Evolutionary conservation across 768 basidiomycete genomes (phyloP), one percentile per base, ranked within the genome.

Genomic region (Lentinula sp.): DNA sequence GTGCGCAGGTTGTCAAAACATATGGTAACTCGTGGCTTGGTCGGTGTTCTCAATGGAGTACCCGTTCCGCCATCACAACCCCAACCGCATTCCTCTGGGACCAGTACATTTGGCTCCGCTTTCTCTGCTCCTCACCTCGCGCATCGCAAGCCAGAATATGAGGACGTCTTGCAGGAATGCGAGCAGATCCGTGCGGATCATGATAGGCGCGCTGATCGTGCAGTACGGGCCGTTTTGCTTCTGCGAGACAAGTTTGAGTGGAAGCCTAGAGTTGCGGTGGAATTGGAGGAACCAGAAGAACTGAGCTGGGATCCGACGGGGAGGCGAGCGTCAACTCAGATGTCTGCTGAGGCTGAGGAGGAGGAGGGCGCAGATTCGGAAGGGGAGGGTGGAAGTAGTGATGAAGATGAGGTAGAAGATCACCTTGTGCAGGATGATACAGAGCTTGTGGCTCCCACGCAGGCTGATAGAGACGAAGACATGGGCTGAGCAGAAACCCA

Each of bases 171-270:
- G 18, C 70, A 70, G 21, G 89, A 90, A 67, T 90, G 88, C 66
- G 80, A 76, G 1, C 81, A 84, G 63, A 85, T 93, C 45, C 78
- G 84, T 21, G 75, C 75, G 8, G 88, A 84, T 23, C 91, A 94
- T 65, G 91, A 94, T 70, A 77, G 75, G 50, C 81, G 90, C 5
- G 87, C 88, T 2, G 89, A 91, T 62, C 79, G 91, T 10, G 91
- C 91, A 0, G 80, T 88, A n/a, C 78, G 86, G 46, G 91, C 92
- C 0, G 91, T 94, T 9, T 78, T 78, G 42, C 86, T 93, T 82
- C 74, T 93, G 7, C 75, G 81, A 61, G 91, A 93, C 60, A 88
- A 84, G 70, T 93, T 87, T 69, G 89, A 93, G 51, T 91, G 90
- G 88, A 86, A 86, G 69, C 83, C 85, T 65, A 78, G 91, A n/a